Evolutionary conservation across 495 filamentous ascomycete genomes (phyloP).

Genomic region (Daldinia bambusicola): DNA sequence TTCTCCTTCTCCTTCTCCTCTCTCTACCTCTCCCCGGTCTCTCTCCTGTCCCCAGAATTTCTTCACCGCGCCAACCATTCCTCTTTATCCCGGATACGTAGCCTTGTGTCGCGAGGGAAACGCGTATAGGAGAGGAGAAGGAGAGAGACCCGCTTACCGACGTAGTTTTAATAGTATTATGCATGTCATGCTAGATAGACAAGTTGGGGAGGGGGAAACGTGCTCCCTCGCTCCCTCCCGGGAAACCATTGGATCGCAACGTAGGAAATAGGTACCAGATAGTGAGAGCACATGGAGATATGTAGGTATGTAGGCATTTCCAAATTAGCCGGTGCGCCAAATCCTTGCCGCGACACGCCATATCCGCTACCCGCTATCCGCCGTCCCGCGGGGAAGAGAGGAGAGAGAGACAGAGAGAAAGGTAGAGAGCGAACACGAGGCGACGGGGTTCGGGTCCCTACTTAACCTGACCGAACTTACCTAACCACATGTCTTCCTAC

Average conservation of each 20-base stretch:
- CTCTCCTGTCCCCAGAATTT: not conserved
- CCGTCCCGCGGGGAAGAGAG: constrained; percentile 30
- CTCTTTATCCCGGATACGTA: constrained; percentile 33
- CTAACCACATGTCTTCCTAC: too few relatives aligned
- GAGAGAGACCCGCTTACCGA: not conserved
- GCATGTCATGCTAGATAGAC: not conserved
- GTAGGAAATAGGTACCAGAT: not conserved
- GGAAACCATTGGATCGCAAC: not conserved
- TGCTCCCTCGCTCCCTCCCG: constrained; percentile 6
- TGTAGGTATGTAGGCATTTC: not conserved
- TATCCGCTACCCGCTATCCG: constrained; percentile 27
- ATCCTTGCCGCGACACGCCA: constrained; percentile 30
- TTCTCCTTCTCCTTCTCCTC: not conserved
- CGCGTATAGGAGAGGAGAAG: not conserved
- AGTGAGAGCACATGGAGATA: not conserved
- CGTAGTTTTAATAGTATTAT: not conserved
- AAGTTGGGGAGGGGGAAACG: constrained; percentile 13
- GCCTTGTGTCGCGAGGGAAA: constrained; percentile 22
- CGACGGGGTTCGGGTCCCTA: too few relatives aligned
- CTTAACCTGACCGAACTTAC: too few relatives aligned
- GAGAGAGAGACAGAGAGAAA: not conserved
- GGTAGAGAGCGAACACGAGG: constrained; percentile 14
- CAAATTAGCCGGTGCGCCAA: constrained; percentile 40
- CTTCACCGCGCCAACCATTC: constrained; percentile 27
- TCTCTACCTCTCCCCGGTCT: not conserved